Evolutionary conservation across 2,329 filamentous ascomycete genomes (phyloP), one percentile per base, ranked within the genome.

Genomic region (Paecilomyces niveus): DNA sequence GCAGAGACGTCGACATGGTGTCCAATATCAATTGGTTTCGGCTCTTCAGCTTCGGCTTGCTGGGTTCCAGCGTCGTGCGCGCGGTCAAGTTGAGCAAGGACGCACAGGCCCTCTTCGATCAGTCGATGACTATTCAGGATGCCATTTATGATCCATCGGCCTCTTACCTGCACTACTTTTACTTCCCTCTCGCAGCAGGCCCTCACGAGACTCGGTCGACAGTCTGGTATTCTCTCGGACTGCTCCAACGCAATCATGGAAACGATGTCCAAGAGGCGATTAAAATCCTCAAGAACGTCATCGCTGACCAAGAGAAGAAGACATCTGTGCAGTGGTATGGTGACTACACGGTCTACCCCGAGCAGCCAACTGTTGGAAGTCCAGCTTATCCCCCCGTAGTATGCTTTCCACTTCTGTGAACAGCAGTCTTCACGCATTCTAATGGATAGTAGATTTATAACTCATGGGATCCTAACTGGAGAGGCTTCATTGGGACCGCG

Each of bases 401-500:
- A 45, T 29, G 26, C 5, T 29, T 29, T 7, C 26, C 26, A 29
- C 26, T 29, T 29, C 26, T 29, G 7, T 7, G 4, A 29, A 6
- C 26, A 29, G 7, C 26, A 29, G 26, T 29, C 26, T 29, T 6
- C 7, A 7, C 26, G 7, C 26, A 29, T 29, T 29, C 26, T 29
- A 29, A 6, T 29, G 7, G 3, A 29, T 4, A 29, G 26, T 29
- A 29, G 26, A 29, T 29, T 4, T 39, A 86, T 65, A 76, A 79
- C 57, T 78, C 80, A 0, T 87, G 83, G 81, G 85, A 87, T 62
- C 83, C 84, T 1, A 87, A 87, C 61, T 87, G 84, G 84, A 76
- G 85, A 54, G 84, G 84, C 0, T 87, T 87, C 58, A 76, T 87
- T 33, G 83, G 83, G 11, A 85, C 83, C 0, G 79, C 82, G 0